These are phyloP conservation scores for Xanthoconium stramineum DNA, from an alignment of 768 basidiomycete genomes.

Conservation along the genomic window DNA sequence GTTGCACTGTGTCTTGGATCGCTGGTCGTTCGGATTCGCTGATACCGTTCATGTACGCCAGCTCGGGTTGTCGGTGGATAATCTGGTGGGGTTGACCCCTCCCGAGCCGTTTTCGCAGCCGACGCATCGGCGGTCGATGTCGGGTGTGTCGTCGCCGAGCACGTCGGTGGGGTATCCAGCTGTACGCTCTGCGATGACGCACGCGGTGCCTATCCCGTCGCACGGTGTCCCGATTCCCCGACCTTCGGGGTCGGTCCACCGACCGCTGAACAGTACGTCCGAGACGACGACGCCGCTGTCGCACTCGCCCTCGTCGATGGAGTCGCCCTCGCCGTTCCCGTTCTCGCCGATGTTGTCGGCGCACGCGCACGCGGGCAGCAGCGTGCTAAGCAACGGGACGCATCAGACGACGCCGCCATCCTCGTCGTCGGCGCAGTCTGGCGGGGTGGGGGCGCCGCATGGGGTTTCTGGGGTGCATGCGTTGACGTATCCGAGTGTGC, in stretches of 20 bases:
- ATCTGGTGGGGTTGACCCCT: slow-evolving; percentile 67
- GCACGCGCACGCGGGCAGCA: slow-evolving; percentile 37
- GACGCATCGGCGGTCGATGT: slow-evolving; percentile 55
- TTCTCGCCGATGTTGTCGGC: slow-evolving; percentile 58
- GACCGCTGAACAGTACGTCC: slow-evolving; percentile 46
- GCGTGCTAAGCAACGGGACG: slow-evolving; percentile 41
- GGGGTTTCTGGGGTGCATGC: slow-evolving; percentile 31
- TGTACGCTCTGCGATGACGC: slow-evolving; percentile 31
- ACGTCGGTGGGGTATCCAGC: slow-evolving; percentile 23
- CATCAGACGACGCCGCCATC: slow-evolving; percentile 74
- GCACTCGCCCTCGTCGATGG: slow-evolving; percentile 61
- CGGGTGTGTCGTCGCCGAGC: slow-evolving; percentile 32
- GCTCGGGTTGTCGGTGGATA: slow-evolving; percentile 51
- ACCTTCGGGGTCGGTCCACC: slow-evolving; percentile 59
- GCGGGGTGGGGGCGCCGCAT: slow-evolving; percentile 15
- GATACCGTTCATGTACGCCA: neutral
- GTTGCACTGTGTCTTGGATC: slow-evolving; percentile 23
- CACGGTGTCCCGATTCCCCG: slow-evolving; percentile 76
- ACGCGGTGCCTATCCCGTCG: slow-evolving; percentile 68
- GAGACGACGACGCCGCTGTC: slow-evolving; percentile 62
- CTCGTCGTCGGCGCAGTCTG: slow-evolving; percentile 34
- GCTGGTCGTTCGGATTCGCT: neutral
- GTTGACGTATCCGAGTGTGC: slow-evolving; percentile 78
- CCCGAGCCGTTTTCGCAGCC: slow-evolving; percentile 70
- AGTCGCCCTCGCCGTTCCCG: slow-evolving; percentile 66